Base-by-base conservation (phyloP, 305 asterid species). In the Solanum hybrid region DNA sequence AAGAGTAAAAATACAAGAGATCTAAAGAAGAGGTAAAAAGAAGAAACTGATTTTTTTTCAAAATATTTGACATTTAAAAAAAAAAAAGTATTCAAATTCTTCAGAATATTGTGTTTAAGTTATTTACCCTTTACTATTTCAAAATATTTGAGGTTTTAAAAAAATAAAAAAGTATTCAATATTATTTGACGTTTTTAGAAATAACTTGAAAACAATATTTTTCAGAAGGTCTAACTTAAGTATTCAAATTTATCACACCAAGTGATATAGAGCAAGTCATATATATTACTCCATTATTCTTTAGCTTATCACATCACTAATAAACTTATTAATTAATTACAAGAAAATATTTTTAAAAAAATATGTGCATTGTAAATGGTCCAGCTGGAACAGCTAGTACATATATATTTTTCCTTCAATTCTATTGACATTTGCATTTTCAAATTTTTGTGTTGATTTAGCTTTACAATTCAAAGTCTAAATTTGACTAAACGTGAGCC, bases 381-480 rank as follows among this genome's bases (percentile, higher is more conserved):
- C 88, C 75, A 45, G 88, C 88, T 83, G 88, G 73, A 81, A 39
- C 70, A 13, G 87, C 87, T 26, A 81, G 10, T 7, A 3, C 2
- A 15, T 13, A 10, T 39, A 38, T 8, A 27, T 26, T 9, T 45
- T 41, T 27, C 20, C 20, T 22, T 61, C 12, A 61, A 61, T 27
- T 41, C 26, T 29, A 41, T 83, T 8, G 87, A 83, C 14, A 20
- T 9, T 81, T 27, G 26, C 27, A 83, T 83, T 41, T 83, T 45
- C 87, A 83, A 39, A 4, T 3, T 15, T 14, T 83, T 41, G 87
- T 41, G 27, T 7, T 3, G 27, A 9, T 82, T 78, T 41, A 41
- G 87, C 73, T 83, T 61, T 5, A 27, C 87, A 41, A 26, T 83
- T 83, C 88, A 83, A 83, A 45, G 87, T 29, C 39, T 5, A 83